Percentiles rank a stretch among this genome's conserved stretches.
phyloP scores from a whole-genome alignment of 441 rosid species.

The Gossypium schwendimanii region DNA sequence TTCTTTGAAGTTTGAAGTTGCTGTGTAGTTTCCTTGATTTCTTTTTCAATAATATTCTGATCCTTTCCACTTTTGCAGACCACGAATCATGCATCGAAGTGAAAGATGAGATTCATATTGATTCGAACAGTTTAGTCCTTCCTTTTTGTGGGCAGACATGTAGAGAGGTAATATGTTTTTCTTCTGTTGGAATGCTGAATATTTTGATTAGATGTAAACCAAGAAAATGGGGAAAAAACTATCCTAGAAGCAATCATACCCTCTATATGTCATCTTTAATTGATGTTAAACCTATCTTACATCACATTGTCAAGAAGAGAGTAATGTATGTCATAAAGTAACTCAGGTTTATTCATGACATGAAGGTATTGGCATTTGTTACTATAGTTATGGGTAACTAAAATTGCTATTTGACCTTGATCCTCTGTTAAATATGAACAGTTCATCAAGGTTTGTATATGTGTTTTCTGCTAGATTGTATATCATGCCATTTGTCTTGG shows the following conservation, averaged over 20 bases:
- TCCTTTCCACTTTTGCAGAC: slow-evolving; percentile 36
- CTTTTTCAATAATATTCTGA: slow-evolving; percentile 14
- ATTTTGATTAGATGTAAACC: not conserved
- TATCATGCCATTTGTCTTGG: not conserved
- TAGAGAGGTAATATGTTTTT: slow-evolving; percentile 50
- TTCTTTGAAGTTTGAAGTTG: slow-evolving; percentile 8
- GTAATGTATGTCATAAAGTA: not conserved
- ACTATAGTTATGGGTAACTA: not conserved
- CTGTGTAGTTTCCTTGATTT: not conserved
- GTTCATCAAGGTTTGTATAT: not conserved
- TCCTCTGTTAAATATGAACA: not conserved
- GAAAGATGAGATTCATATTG: slow-evolving; percentile 35
- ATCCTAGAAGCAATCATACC: not conserved
- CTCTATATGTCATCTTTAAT: not conserved
- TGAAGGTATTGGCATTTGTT: not conserved
- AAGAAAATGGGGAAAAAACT: not conserved
- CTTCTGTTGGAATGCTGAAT: not conserved
- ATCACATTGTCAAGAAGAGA: not conserved
- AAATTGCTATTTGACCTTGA: not conserved
- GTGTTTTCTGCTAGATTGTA: not conserved
- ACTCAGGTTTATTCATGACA: not conserved
- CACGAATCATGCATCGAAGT: slow-evolving; percentile 61
- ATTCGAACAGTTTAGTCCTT: slow-evolving; percentile 27
- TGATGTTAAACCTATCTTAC: not conserved
- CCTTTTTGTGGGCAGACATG: slow-evolving; percentile 74